Base-by-base conservation (phyloP, 352 stramenopile species). In the Phytopythium kandeliae region DNA sequence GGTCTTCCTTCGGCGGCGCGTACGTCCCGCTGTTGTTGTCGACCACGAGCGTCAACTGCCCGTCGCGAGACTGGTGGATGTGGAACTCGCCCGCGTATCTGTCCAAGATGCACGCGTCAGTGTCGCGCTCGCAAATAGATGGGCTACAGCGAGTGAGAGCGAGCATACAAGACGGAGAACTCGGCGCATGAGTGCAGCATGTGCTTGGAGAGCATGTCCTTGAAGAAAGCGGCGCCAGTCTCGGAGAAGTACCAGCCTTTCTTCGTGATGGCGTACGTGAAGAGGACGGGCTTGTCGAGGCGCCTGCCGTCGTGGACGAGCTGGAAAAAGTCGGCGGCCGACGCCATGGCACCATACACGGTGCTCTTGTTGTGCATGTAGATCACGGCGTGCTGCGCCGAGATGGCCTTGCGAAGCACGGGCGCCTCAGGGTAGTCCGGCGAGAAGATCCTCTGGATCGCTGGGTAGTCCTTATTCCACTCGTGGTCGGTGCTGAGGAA, bases 1-100 rank as follows among this genome's bases (percentile, higher is more conserved):
- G 55, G 1, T 61, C 52, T 24, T 57, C 56, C 50, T 67, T 67
- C 0, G 58, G 59, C 15, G 63, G 58, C 6, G 55, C 59, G 26
- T 71, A 71, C 2, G 63, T 71, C 21, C 63, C 59, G 51, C 63
- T 71, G 46, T 71, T 71, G 48, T 71, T 71, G 59, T 71, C 63
- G 41, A 71, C 65, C 13, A 71, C 26, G 11, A 71, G 33, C 35
- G 62, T 67, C 46, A 38, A 46, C 12, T 62, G 42, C 10, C 55
- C 59, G 1, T 50, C 30, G n/a, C 16, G 21, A 0, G 22, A 37
- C 48, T 65, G 50, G 26, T 71, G 49, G 30, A 71, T 58, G 52
- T 57, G 59, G 48, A 71, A 71, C 35, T 71, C 63, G 5, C 59
- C 63, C 0, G 63, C 40, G 42, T 48, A n/a, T n/a, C n/a, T n/a